Evolutionary conservation across 805 yeast species (phyloP).

Genomic region (Candida sakaeoensis): DNA sequence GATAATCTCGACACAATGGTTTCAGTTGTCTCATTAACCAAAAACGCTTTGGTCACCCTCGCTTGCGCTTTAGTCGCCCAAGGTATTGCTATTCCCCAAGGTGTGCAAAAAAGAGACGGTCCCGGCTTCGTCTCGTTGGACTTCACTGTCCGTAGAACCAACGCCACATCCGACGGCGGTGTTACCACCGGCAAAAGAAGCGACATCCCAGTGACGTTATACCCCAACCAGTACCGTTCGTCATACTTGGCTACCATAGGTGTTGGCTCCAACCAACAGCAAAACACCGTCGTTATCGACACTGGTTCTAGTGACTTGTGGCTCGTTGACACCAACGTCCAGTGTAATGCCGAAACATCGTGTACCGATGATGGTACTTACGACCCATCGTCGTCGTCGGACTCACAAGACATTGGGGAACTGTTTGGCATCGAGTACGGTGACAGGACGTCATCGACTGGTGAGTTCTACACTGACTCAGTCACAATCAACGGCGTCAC

Average conservation of each 20-base stretch:
- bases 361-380: constrained; percentile 7
- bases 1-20: constrained; percentile 9
- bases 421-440: constrained; percentile 12
- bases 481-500: constrained; percentile 12
- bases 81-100: constrained; percentile 9
- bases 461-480: constrained; percentile 16
- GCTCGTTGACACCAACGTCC: constrained; percentile 25
- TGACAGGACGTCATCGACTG: constrained; percentile 11
- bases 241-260: constrained; percentile 9
- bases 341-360: constrained; percentile 11
- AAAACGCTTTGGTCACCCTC: constrained; percentile 7
- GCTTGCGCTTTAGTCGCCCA: constrained; percentile 9
- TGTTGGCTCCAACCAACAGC: constrained; percentile 22
- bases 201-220: constrained; percentile 2
- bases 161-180: constrained; percentile 1
- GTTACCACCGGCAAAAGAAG: background rate
- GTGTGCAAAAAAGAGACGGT: constrained; percentile 6
- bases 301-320: constrained; percentile 43
- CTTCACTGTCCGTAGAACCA: constrained; percentile 7
- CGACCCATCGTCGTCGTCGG: constrained; percentile 1
- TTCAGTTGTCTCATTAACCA: constrained; percentile 7
- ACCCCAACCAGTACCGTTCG: background rate
- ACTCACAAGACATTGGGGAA: constrained; percentile 4
- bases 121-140: constrained; percentile 8
- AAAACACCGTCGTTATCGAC: constrained; percentile 31